Evolutionary conservation across 192 early-diverging fungal species (phyloP), one percentile per base, ranked within the genome.

Genomic region (Mortierella antarctica): DNA sequence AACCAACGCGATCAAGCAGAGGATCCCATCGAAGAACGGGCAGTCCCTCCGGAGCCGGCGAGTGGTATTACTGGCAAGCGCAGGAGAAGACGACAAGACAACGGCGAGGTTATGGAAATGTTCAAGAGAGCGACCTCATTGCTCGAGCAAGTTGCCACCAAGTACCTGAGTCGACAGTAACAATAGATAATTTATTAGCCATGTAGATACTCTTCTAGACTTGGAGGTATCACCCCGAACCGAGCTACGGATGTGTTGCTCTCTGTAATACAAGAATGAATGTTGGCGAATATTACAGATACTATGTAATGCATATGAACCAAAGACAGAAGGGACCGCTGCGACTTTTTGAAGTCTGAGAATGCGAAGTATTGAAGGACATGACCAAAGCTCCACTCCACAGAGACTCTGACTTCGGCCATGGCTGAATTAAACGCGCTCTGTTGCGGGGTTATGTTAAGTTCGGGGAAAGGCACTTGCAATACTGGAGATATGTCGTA

Each of bases 181-280:
- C 7, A 15, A 58, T 58, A 18, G 40, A 2, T 46, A 6, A 8
- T 40, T n/a, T 18, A 63, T 63, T 39, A 63, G 48, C 15, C 23
- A 21, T 63, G 62, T 8, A 63, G 46, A 31, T 63, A 63, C 23
- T 63, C 62, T 18, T 63, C 62, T 31, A 51, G 58, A 5, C 40
- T n/a, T n/a, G 42, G 58, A 8, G 58, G 57, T 8, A 31, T 6
- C 14, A 60, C 58, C 18, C 58, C 42, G n/a, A 46, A 46, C 23
- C 18, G 11, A 7, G 40, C 42, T n/a, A 41, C 42, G 8, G 58
- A 44, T 14, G 58, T 12, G 18, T 60, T 60, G 4, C 14, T 18
- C n/a, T 60, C 15, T 1, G 6, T 17, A 7, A 60, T 60, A 40
- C 58, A 60, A 49, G 62, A 63, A 49, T 63, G 62, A 21, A 63